A percentile compares a stretch with the other conserved stretches of the same genome.
Conservation (phyloP, 768 basidiomycete genomes). For the Antrodiella citrinella region DNA sequence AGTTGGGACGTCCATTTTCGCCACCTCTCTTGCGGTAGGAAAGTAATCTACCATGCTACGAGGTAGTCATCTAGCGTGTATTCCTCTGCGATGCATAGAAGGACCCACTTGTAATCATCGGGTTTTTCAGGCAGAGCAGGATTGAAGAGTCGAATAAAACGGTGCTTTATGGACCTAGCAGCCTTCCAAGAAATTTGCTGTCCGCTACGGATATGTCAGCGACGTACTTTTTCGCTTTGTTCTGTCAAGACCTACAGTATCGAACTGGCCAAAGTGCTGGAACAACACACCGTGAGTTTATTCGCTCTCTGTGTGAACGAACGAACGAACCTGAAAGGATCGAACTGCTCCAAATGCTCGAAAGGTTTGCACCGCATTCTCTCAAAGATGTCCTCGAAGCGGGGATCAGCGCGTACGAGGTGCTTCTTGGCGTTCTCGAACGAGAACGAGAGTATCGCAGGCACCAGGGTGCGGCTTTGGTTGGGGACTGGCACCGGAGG, state of each 20-base stretch:
- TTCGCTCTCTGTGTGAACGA: slow-evolving; percentile 19
- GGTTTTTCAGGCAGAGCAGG: slow-evolving; percentile 64
- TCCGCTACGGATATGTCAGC: slow-evolving; percentile 31
- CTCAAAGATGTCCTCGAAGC: slow-evolving; percentile 65
- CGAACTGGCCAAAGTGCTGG: slow-evolving; percentile 7
- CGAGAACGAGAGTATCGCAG: slow-evolving; percentile 67
- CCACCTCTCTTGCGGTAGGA: slow-evolving; percentile 65
- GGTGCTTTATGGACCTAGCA: slow-evolving; percentile 74
- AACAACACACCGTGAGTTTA: not conserved
- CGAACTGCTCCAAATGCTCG: slow-evolving; percentile 63
- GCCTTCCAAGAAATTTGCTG: slow-evolving; percentile 87
- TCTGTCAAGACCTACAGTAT: not conserved
- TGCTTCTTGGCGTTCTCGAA: slow-evolving; percentile 70
- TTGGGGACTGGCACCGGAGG: not conserved
- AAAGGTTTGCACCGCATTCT: slow-evolving; percentile 69
- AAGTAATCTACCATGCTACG: slow-evolving; percentile 32
- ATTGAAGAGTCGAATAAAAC: slow-evolving; percentile 71
- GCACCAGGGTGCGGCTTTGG: slow-evolving; percentile 34
- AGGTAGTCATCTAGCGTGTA: no score
- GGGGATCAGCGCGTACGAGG: slow-evolving; percentile 53
- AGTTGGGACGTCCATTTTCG: slow-evolving; percentile 44
- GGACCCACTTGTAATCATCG: slow-evolving; percentile 35
- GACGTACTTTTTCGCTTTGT: not conserved
- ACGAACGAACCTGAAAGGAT: slow-evolving; percentile 63
- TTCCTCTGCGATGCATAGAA: not conserved